A percentile compares a stretch with the other conserved stretches of the same genome.
phyloP scores from a whole-genome alignment of 2,329 filamentous ascomycete species.

The Cordyceps pruinosa region DNA sequence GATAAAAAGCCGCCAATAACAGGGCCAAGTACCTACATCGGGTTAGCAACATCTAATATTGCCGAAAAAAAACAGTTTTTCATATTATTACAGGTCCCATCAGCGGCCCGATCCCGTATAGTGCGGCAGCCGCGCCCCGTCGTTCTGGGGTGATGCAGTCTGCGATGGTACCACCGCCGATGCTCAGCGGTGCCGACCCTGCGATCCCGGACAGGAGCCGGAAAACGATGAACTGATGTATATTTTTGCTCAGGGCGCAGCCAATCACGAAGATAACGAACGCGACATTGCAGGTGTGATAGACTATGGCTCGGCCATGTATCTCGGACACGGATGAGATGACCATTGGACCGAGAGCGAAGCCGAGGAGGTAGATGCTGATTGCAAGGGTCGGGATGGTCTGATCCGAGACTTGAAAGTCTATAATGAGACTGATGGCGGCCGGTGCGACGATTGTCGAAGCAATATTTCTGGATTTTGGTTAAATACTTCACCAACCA shows the following conservation, averaged over 20 bases:
- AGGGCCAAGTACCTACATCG: no score
- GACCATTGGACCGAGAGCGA: not conserved
- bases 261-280: slow-evolving; percentile 44
- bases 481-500: no score
- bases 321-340: not conserved
- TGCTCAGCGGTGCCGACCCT: slow-evolving; percentile 57
- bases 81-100: slow-evolving; percentile 40
- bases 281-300: slow-evolving; percentile 38
- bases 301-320: slow-evolving; percentile 17
- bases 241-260: slow-evolving; percentile 47
- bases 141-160: slow-evolving; percentile 55
- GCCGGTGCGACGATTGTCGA: no score
- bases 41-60: no score
- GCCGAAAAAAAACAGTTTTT: no score
- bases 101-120: slow-evolving; percentile 57
- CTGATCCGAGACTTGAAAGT: no score
- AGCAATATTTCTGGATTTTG: no score
- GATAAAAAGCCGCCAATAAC: slow-evolving; percentile 39
- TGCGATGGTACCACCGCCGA: slow-evolving; percentile 58
- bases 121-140: slow-evolving; percentile 57
- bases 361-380: slow-evolving; percentile 3
- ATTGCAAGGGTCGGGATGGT: not conserved
- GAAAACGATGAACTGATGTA: slow-evolving; percentile 55
- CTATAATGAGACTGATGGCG: no score
- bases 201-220: slow-evolving; percentile 56